Conservation (phyloP, 108 stramenopile genomes). For the Stephanodiscus minutulus region DNA sequence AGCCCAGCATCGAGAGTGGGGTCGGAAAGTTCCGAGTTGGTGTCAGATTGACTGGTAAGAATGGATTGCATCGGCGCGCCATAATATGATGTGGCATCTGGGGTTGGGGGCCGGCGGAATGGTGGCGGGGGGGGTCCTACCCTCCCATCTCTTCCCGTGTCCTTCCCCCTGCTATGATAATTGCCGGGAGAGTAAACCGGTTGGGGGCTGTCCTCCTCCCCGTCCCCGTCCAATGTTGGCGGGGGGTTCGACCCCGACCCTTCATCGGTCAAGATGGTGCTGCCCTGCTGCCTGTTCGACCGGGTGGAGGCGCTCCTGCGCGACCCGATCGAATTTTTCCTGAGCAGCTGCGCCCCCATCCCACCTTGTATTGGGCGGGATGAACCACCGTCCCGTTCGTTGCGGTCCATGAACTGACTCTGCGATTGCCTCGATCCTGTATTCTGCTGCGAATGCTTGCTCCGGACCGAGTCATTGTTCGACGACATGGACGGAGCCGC, state of each 20-base stretch:
- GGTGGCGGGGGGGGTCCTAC: conserved; percentile 29
- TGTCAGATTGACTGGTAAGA: neutral
- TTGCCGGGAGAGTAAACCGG: neutral
- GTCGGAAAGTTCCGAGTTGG: conserved; percentile 23
- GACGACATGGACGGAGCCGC: neutral
- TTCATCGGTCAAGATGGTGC: neutral
- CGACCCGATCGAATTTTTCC: neutral
- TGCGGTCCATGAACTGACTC: neutral
- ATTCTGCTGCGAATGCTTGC: conserved; percentile 1
- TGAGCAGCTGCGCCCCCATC: neutral
- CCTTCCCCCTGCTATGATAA: neutral
- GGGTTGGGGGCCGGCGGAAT: conserved; percentile 10
- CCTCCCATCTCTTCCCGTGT: neutral
- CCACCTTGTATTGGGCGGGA: neutral
- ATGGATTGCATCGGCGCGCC: conserved; percentile 20
- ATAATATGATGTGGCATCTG: neutral
- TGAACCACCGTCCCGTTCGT: neutral
- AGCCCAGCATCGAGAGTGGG: conserved; percentile 35
- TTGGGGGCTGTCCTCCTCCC: too few relatives aligned
- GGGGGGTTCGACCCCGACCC: conserved; percentile 21
- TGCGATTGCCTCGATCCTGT: neutral
- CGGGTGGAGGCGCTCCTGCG: neutral
- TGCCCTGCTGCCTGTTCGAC: neutral
- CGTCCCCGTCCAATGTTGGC: conserved; percentile 16
- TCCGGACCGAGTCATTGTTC: neutral